phyloP scores from a whole-genome alignment of 2,329 filamentous ascomycete genomes.

The Rhynchosporium agropyri region DNA sequence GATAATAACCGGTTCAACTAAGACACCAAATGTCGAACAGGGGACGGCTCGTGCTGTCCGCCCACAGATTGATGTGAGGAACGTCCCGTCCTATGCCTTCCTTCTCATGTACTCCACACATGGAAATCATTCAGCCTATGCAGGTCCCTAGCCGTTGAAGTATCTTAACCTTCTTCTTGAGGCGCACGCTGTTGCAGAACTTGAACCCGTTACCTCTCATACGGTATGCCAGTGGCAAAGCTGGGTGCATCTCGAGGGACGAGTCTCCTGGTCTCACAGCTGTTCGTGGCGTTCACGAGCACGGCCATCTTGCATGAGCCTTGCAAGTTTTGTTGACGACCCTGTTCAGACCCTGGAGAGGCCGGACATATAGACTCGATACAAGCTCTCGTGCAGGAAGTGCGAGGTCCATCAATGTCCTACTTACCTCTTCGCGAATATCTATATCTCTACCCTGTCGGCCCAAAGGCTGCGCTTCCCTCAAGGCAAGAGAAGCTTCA shows the following conservation, averaged over 20 bases:
- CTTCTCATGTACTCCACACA: constrained; percentile 18
- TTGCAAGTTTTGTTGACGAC: constrained; percentile 8
- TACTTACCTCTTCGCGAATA: constrained; percentile 21
- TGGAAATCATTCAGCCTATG: constrained; percentile 18
- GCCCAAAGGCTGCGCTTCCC: constrained; percentile 15
- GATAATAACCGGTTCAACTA: not conserved
- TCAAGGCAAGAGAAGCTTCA: not conserved
- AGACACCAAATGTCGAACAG: not conserved
- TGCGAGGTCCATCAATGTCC: constrained; percentile 21
- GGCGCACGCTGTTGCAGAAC: constrained; percentile 18
- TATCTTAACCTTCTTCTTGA: constrained; percentile 19
- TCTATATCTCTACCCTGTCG: constrained; percentile 24
- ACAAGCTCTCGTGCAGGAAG: constrained; percentile 25
- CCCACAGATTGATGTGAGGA: not conserved
- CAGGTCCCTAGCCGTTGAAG: constrained; percentile 4
- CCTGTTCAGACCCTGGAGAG: constrained; percentile 21
- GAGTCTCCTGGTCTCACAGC: constrained; percentile 8
- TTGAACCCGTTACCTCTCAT: constrained; percentile 10
- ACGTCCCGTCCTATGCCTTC: constrained; percentile 2
- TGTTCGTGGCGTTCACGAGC: constrained; percentile 12
- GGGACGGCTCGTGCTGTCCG: constrained; percentile 8
- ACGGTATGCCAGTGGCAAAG: constrained; percentile 18
- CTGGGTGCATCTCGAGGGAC: constrained; percentile 7
- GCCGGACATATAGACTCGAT: constrained; percentile 21
- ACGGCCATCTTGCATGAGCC: constrained; percentile 6